Evolutionary conservation across 352 stramenopile species (phyloP).

Genomic region (Globisporangium iwayamae): DNA sequence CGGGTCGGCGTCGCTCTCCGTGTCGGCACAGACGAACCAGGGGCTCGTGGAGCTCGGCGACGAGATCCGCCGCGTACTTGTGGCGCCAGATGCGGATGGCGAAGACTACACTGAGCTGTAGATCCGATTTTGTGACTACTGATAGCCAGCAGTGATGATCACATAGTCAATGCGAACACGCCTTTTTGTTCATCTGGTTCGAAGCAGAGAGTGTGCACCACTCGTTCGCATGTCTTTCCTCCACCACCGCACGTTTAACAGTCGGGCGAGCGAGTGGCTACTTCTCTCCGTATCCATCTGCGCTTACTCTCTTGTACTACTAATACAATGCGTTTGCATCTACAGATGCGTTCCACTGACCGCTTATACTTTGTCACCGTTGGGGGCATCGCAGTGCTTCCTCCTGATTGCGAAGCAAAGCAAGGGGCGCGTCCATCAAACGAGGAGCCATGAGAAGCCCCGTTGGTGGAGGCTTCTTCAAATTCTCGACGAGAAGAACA

Average conservation of each 20-base stretch:
- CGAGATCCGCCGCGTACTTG: slow-evolving; percentile 50
- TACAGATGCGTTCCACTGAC: neutral
- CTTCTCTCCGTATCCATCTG: neutral
- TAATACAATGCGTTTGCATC: neutral
- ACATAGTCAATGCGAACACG: neutral
- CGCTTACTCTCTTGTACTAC: neutral
- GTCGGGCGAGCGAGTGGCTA: neutral
- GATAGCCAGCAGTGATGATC: neutral
- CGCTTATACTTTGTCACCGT: too few species aligned
- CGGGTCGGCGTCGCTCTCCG: slow-evolving; percentile 18
- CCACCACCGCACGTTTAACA: neutral
- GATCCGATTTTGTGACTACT: neutral
- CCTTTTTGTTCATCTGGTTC: neutral
- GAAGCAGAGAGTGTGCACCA: neutral
- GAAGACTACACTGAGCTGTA: neutral
- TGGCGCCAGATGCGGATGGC: slow-evolving; percentile 11
- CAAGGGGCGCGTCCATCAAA: neutral
- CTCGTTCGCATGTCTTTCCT: neutral
- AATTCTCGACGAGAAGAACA: neutral
- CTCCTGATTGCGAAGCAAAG: neutral
- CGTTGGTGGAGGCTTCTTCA: neutral
- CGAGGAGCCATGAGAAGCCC: neutral
- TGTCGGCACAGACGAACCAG: slow-evolving; percentile 79
- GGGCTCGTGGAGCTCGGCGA: slow-evolving; percentile 57
- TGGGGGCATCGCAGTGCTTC: too few species aligned